Conservation (phyloP, 805 yeast species). For the Candida silvicultrix region DNA sequence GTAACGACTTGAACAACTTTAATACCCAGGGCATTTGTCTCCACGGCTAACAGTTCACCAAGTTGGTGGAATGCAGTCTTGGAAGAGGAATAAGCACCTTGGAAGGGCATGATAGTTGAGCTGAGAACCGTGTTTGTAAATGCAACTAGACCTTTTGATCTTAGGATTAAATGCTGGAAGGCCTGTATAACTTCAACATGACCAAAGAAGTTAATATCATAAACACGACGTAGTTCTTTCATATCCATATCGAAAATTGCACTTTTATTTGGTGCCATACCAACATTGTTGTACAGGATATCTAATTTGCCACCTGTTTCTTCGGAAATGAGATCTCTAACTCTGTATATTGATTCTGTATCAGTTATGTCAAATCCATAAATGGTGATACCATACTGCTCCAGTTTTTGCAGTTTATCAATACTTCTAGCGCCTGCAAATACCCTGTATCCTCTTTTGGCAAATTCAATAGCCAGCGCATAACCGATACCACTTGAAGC, state of each 20-base stretch:
- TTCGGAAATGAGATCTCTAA: slow-evolving; percentile 18
- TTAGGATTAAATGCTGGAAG: slow-evolving; percentile 26
- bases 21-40: slow-evolving; percentile 32
- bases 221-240: slow-evolving; percentile 12
- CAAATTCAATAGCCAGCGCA: slow-evolving; percentile 38
- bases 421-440: slow-evolving; percentile 29
- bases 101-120: slow-evolving; percentile 28
- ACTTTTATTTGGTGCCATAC: slow-evolving; percentile 14
- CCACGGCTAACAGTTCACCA: slow-evolving; percentile 28
- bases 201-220: slow-evolving; percentile 34
- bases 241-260: slow-evolving; percentile 28
- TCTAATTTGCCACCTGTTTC: slow-evolving; percentile 29
- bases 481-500: slow-evolving; percentile 57
- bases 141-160: slow-evolving; percentile 29
- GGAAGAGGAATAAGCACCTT: slow-evolving; percentile 27
- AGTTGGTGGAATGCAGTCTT: slow-evolving; percentile 35
- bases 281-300: slow-evolving; percentile 37
- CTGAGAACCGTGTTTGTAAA: slow-evolving; percentile 32
- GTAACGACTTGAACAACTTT: slow-evolving; percentile 32
- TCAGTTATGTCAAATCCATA: slow-evolving; percentile 30
- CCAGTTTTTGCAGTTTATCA: slow-evolving; percentile 25
- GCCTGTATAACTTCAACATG: slow-evolving; percentile 30
- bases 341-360: slow-evolving; percentile 21
- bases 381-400: slow-evolving; percentile 25
- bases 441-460: slow-evolving; percentile 27